These are phyloP conservation scores for Alternaria sp. DNA, from an alignment of 2,329 filamentous ascomycete species.

Conservation along the genomic window DNA sequence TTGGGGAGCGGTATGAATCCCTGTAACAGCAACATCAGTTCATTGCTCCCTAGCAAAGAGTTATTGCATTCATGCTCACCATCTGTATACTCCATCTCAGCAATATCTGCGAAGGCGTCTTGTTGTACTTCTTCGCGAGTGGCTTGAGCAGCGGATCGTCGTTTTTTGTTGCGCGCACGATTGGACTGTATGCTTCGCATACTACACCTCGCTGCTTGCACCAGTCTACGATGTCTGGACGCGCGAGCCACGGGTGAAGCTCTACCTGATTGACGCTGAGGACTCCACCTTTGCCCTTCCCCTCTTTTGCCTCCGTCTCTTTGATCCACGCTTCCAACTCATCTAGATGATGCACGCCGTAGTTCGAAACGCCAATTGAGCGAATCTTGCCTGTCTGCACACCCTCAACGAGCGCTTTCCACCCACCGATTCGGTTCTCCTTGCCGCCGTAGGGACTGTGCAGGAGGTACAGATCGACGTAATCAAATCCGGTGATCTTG, in stretches of 20 bases:
- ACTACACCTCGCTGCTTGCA: constrained; percentile 62
- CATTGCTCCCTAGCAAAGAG: too few relatives aligned
- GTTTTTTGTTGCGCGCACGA: constrained; percentile 54
- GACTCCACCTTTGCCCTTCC: constrained; percentile 69
- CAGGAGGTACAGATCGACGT: constrained; percentile 69
- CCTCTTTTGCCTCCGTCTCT: constrained; percentile 69
- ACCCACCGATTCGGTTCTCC: constrained; percentile 57
- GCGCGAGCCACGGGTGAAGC: constrained; percentile 84
- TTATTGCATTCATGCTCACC: constrained; percentile 23
- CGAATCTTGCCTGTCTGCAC: constrained; percentile 59
- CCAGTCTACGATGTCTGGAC: constrained; percentile 82
- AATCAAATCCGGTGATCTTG: constrained; percentile 65
- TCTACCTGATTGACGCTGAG: constrained; percentile 84
- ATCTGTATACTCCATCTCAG: constrained; percentile 63
- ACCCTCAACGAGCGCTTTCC: constrained; percentile 62
- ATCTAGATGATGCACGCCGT: constrained; percentile 61
- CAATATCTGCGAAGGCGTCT: constrained; percentile 64
- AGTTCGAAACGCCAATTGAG: constrained; percentile 62
- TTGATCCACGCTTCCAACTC: constrained; percentile 61
- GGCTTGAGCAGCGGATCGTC: constrained; percentile 60
- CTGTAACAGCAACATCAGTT: constrained; percentile 36
- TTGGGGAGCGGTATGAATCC: constrained; percentile 69
- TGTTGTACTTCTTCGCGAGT: constrained; percentile 63
- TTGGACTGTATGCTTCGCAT: constrained; percentile 57
- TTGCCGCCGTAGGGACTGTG: constrained; percentile 62